A percentile compares a stretch with the other conserved stretches of the same genome.
These are phyloP conservation scores for Globisporangium barbulae DNA, from an alignment of 352 stramenopile genomes.

Conservation along the genomic window DNA sequence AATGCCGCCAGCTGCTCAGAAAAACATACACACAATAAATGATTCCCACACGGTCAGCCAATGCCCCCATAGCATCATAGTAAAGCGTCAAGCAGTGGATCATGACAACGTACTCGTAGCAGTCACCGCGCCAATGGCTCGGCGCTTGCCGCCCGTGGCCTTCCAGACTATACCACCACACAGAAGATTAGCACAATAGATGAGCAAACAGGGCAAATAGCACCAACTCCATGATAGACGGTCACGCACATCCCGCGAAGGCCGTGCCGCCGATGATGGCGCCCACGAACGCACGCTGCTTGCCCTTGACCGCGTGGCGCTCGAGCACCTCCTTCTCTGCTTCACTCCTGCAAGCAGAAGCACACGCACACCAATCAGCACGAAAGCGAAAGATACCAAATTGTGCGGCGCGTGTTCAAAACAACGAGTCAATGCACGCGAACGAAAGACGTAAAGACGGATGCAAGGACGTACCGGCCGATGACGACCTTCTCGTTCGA, in stretches of 20 bases:
- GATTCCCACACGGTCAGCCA: not conserved
- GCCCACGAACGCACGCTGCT: conserved; percentile 41
- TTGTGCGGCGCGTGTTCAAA: not conserved
- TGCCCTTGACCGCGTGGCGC: conserved; percentile 45
- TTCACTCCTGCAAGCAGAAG: conserved; percentile 37
- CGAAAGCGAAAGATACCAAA: not conserved
- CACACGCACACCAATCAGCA: not conserved
- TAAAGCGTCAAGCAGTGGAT: not conserved
- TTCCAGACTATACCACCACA: conserved; percentile 27
- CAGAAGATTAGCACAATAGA: not conserved
- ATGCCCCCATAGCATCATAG: not conserved
- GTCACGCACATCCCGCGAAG: conserved; percentile 21
- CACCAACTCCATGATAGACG: not conserved
- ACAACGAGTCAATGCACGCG: not conserved
- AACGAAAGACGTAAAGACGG: not conserved
- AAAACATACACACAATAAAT: not conserved
- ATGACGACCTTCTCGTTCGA: conserved; percentile 43
- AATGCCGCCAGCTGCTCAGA: conserved; percentile 24
- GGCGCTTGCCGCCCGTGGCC: conserved; percentile 39
- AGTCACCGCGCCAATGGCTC: conserved; percentile 28
- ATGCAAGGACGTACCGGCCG: conserved; percentile 41
- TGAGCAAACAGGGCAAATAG: not conserved
- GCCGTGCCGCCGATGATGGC: conserved; percentile 30
- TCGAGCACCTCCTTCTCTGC: conserved; percentile 60
- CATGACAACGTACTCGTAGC: conserved; percentile 31